Percentiles rank a stretch among this genome's conserved stretches.
Conservation (phyloP, 176 grass and related monocot genomes). For the Typha latifolia region DNA sequence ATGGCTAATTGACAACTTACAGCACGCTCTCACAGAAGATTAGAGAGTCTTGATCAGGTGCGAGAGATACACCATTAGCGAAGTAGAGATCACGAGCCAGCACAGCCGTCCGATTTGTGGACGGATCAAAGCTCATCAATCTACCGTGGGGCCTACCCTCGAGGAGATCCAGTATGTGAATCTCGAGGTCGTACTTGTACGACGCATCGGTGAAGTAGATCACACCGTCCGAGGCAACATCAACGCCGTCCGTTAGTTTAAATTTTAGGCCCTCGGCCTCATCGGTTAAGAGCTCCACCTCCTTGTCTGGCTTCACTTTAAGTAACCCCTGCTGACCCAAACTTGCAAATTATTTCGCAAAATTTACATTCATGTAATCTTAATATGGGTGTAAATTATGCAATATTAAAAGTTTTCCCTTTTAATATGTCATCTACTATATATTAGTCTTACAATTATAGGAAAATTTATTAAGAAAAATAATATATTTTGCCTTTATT, state of each 20-base stretch:
- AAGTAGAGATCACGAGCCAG: constrained; percentile 59
- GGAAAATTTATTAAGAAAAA: too few species aligned
- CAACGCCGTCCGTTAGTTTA: constrained; percentile 57
- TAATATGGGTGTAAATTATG: too few species aligned
- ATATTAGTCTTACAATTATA: too few species aligned
- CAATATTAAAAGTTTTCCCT: too few species aligned
- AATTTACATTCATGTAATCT: too few species aligned
- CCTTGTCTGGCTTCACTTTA: constrained; percentile 38
- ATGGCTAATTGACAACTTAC: constrained; percentile 29
- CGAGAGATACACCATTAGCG: constrained; percentile 52
- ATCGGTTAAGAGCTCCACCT: constrained; percentile 38
- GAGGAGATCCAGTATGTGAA: constrained; percentile 31
- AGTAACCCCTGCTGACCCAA: too few species aligned
- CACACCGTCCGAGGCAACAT: constrained; percentile 54
- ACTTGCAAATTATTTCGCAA: too few species aligned
- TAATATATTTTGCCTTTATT: too few species aligned
- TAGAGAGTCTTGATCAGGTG: constrained; percentile 62
- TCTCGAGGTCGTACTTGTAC: constrained; percentile 35
- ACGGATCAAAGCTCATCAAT: constrained; percentile 57
- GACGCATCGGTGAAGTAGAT: constrained; percentile 87
- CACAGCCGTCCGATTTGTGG: constrained; percentile 37
- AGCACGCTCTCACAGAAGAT: constrained; percentile 63
- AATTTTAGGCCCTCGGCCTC: constrained; percentile 57
- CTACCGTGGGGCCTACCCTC: constrained; percentile 58
- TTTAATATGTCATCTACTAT: too few species aligned